These are phyloP conservation scores for Talaromyces ruber DNA, from an alignment of 495 filamentous ascomycete species.

Conservation along the genomic window DNA sequence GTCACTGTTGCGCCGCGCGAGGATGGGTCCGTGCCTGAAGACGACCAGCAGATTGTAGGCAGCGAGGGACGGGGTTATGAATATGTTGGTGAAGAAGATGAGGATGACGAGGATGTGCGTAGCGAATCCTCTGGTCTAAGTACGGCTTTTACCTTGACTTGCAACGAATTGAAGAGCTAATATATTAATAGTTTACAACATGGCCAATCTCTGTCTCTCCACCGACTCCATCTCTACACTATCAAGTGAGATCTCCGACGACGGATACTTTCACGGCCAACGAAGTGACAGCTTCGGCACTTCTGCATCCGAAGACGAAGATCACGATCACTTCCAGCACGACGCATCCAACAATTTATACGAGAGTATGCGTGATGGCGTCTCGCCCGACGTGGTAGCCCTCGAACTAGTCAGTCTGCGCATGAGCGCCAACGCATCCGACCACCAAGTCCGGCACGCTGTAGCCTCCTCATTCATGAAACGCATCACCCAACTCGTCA, in stretches of 20 bases:
- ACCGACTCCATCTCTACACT: constrained; percentile 71
- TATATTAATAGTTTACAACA: constrained; percentile 54
- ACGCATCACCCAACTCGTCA: constrained; percentile 65
- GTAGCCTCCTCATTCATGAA: constrained; percentile 79
- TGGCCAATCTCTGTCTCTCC: constrained; percentile 60
- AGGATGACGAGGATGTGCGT: constrained; percentile 37
- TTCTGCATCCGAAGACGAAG: constrained; percentile 49
- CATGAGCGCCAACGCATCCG: constrained; percentile 81
- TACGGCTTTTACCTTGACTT: constrained; percentile 17
- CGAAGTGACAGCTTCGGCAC: constrained; percentile 45
- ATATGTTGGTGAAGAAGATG: constrained; percentile 40
- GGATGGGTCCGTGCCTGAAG: constrained; percentile 32
- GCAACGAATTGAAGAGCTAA: background rate
- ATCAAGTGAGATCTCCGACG: constrained; percentile 39
- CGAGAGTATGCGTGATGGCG: constrained; percentile 65
- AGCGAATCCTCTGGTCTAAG: constrained; percentile 43
- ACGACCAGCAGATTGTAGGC: constrained; percentile 42
- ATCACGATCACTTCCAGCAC: constrained; percentile 67
- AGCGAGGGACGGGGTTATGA: constrained; percentile 36
- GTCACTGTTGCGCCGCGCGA: constrained; percentile 48
- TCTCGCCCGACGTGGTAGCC: constrained; percentile 75
- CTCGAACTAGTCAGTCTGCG: constrained; percentile 85
- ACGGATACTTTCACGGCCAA: constrained; percentile 22
- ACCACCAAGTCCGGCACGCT: constrained; percentile 77
- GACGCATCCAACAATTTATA: constrained; percentile 80